Conservation (phyloP, 1,284 basidiomycete species). For the Boletus smithii region DNA sequence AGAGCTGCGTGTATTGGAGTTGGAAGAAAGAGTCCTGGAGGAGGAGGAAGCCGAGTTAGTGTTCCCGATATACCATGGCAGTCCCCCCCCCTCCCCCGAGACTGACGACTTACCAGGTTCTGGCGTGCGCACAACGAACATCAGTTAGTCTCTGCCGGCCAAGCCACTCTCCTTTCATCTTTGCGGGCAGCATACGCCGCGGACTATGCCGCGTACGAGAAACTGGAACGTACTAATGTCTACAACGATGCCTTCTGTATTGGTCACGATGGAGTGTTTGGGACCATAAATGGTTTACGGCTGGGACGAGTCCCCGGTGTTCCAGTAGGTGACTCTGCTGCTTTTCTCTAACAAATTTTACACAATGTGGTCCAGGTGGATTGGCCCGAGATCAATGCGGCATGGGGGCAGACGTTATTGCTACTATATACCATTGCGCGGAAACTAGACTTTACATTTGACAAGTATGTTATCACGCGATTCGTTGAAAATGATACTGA, state of each 20-base stretch:
- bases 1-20: conserved; percentile 68
- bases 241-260: conserved; percentile 99
- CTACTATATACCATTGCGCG: conserved; percentile 87
- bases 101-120: conserved; percentile 54
- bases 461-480: conserved; percentile 50
- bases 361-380: conserved; percentile 61
- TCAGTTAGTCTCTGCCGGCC: conserved; percentile 59
- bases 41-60: conserved; percentile 78
- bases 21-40: conserved; percentile 73
- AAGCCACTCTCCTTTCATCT: conserved; percentile 66
- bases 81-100: neutral
- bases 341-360: conserved; percentile 7
- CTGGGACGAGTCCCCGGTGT: conserved; percentile 82
- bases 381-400: conserved; percentile 98
- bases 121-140: conserved; percentile 80
- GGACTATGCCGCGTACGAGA: conserved; percentile 73
- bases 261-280: conserved; percentile 90
- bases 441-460: conserved; percentile 85
- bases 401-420: conserved; percentile 95
- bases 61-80: neutral
- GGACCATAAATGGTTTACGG: conserved; percentile 94
- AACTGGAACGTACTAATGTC: conserved; percentile 92
- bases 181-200: conserved; percentile 73
- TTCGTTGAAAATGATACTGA: conserved; percentile 12
- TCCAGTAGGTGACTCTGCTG: conserved; percentile 45